phyloP scores from a whole-genome alignment of 805 yeast genomes.

The Myxozyma neglecta region DNA sequence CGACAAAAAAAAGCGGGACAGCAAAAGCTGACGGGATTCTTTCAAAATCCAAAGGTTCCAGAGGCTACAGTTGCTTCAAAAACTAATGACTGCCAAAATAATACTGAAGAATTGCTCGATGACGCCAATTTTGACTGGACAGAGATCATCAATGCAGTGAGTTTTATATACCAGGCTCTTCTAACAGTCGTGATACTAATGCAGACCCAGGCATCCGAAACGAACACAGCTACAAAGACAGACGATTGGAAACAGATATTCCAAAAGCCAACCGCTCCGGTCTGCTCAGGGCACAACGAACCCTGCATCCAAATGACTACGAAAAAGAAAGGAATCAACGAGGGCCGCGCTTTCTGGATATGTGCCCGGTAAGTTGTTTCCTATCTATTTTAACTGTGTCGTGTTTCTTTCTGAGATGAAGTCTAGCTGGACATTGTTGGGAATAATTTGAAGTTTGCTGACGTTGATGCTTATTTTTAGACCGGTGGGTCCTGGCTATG shows the following conservation, averaged over 20 bases:
- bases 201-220: neutral
- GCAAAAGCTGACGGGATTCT: constrained; percentile 6
- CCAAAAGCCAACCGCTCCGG: constrained; percentile 35
- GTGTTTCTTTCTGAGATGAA: no score
- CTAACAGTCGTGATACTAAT: neutral
- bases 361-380: constrained; percentile 38
- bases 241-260: constrained; percentile 27
- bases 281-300: constrained; percentile 39
- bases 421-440: no score
- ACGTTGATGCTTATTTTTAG: no score
- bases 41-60: neutral
- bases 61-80: neutral
- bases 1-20: neutral
- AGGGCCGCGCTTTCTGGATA: constrained; percentile 45
- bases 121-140: neutral
- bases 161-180: neutral
- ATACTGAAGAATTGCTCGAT: neutral
- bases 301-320: constrained; percentile 39
- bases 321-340: constrained; percentile 41
- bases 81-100: neutral
- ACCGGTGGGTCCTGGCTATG: constrained; percentile 5
- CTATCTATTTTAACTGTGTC: no score
- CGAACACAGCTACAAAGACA: neutral
- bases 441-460: no score
- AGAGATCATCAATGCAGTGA: neutral